Conservation (phyloP, 2,329 filamentous ascomycete genomes). For the Curvularia sp. region DNA sequence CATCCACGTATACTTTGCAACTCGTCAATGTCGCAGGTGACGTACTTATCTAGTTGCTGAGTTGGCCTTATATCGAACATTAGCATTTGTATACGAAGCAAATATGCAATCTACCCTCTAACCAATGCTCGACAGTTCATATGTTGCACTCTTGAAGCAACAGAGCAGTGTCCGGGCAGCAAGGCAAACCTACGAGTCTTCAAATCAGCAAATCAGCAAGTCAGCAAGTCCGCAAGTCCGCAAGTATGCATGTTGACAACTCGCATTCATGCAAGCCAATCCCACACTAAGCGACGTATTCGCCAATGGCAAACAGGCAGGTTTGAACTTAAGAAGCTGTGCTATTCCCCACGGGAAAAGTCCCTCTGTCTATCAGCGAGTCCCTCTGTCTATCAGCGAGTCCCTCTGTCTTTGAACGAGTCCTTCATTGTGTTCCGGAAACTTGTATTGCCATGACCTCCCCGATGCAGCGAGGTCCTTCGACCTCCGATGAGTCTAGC, state of each 20-base stretch:
- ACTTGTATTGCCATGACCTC: background rate
- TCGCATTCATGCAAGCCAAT: constrained; percentile 19
- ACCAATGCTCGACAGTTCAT: background rate
- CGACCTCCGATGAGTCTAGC: background rate
- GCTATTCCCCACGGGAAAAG: background rate
- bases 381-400: background rate
- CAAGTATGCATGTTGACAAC: constrained; percentile 14
- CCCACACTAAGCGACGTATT: background rate
- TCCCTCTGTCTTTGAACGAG: background rate
- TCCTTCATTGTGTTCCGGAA: background rate
- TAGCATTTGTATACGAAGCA: background rate
- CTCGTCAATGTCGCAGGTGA: background rate
- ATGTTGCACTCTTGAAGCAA: background rate
- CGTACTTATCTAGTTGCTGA: background rate
- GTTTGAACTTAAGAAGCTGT: background rate
- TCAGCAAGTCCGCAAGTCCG: constrained; percentile 15
- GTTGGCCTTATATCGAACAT: background rate
- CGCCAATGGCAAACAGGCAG: background rate
- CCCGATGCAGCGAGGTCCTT: background rate
- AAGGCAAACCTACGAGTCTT: background rate
- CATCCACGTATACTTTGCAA: no score
- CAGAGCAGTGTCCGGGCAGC: no score
- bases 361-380: background rate
- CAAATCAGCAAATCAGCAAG: constrained; percentile 8
- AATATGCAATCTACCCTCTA: background rate